Evolutionary conservation across 2,329 filamentous ascomycete genomes (phyloP), one percentile per base, ranked within the genome.

Genomic region (Stromatinia cepivora): DNA sequence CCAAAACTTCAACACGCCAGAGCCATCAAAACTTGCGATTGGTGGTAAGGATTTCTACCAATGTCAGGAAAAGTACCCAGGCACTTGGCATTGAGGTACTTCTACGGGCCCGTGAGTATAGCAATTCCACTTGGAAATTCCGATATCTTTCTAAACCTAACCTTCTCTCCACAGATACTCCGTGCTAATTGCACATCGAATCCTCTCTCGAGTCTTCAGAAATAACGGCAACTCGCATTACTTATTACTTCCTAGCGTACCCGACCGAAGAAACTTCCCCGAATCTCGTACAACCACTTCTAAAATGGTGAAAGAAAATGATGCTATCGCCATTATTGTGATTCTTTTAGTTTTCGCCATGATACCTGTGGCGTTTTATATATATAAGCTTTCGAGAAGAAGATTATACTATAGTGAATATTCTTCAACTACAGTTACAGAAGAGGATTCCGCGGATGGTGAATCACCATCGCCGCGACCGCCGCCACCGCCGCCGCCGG

Each of bases 311-410:
- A 39, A 64, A 46, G 15, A 52, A 52, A 64, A 64, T 36, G 34
- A 64, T 28, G 61, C 34, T 3, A 64, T 64, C 25, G 61, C 61
- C 20, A 50, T 64, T 13, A 64, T 64, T 13, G 61, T 64, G 46
- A 64, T 64, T 20, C 34, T 64, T 20, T 50, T 64, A 5, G 46
- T 64, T n/a, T 64, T 64, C 3, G 61, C 46, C 22, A 39, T 64
- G n/a, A 39, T 64, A 15, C 34, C 39, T 5, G 31, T 52, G 11
- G 46, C 46, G 1, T 17, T 52, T 28, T 52, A 39, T 22, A 39
- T 39, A 42, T 20, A 39, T 34, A 52, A 36, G 20, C 31, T 64
- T 42, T 52, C 61, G 45, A 52, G 34, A 34, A 64, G n/a, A 20
- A 39, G 20, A 28, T 4, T 28, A 39, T 39, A 39, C n/a, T 17